Evolutionary conservation across 768 basidiomycete species (phyloP), one percentile per base, ranked within the genome.

Genomic region (Clavaria fumosa): DNA sequence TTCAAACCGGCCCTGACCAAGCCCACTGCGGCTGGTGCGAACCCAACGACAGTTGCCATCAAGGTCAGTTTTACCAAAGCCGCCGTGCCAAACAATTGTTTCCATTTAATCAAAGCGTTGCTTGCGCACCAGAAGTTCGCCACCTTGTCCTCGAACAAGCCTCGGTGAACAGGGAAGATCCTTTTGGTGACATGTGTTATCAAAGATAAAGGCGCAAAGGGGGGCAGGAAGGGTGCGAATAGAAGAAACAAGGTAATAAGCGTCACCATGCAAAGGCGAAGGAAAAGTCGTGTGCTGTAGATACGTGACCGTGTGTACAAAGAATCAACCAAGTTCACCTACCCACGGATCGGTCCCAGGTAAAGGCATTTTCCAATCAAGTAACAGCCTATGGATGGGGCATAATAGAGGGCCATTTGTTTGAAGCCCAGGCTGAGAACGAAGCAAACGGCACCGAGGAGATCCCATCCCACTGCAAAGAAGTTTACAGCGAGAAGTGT

Each of bases 61-160:
- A 78, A 64, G 0, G 88, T 81, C 2, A 82, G 53, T 44, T 72
- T 75, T 39, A 86, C 59, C 5, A 90, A 66, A 3, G 64, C 50
- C 0, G 47, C 51, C 2, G 61, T 51, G 1, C 64, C 53, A 4
- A 69, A 63, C 62, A 63, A 71, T 20, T 55, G 54, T 34, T 70
- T 74, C 80, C 91, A 95, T 53, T 93, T 95, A 58, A 96, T 54
- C 10, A 82, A 57, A 17, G 91, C 77, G 52, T 96, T 88, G 12
- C 78, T 74, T 22, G 88, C 84, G 55, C 91, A 95, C 91, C 91
- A 97, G 52, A 93, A 85, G 53, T 97, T 97, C 27, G 91, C 88
- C 17, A 97, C 91, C 51, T 93, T 91, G 60, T 93, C 88, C 52
- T 93, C 89, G 49, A 91, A 91, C 2, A 91, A 63, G 10, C 90